Base-by-base conservation (phyloP, 192 early-diverging fungal genomes). In the Spinellus fusiger region DNA sequence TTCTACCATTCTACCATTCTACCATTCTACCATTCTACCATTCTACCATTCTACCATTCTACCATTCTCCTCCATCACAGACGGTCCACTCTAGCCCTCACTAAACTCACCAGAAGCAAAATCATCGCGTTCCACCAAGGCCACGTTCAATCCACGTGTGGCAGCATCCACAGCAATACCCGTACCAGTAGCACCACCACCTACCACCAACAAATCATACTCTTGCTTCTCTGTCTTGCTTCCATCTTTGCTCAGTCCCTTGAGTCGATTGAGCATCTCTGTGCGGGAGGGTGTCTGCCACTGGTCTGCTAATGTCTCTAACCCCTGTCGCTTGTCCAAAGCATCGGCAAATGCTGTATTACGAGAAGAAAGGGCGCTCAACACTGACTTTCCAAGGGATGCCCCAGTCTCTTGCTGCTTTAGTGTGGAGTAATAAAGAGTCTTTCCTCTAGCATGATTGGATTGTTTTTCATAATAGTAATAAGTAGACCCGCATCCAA, bases 121-220 rank as follows among this genome's bases (percentile, higher is more conserved):
- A 72, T 98, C 95, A 68, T 98, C 93, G 48, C 93, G 78, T 75
- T 98, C 95, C 6, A 98, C 94, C 68, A 98, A 77, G 4, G 95
- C 95, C 31, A 95, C 93, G 22, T 83, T 89, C 29, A 98, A 74
- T 35, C 95, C 95, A 22, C 95, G 80, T 5, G 95, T 95, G 0
- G 89, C 91, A 18, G 94, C 95, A 73, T 98, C 95, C 26, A 98
- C 77, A 29, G 93, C 90, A 57, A 88, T 86, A 18, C 95, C 95
- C 16, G 88, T 81, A 26, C 94, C 94, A 1, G 94, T 95, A n/a
- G 95, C 95, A 16, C 95, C 95, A 31, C 92, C 95, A 66, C 95
- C 95, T 40, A 94, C 88, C 53, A 98, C 82, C 29, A 98, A 74
- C 23, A 98, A 62, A 71, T 98, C 95, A 65, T 88, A 98, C 63